Evolutionary conservation across 202 grass and related monocot species (phyloP), one percentile per base, ranked within the genome.

Genomic region (Elaeis oleifera): DNA sequence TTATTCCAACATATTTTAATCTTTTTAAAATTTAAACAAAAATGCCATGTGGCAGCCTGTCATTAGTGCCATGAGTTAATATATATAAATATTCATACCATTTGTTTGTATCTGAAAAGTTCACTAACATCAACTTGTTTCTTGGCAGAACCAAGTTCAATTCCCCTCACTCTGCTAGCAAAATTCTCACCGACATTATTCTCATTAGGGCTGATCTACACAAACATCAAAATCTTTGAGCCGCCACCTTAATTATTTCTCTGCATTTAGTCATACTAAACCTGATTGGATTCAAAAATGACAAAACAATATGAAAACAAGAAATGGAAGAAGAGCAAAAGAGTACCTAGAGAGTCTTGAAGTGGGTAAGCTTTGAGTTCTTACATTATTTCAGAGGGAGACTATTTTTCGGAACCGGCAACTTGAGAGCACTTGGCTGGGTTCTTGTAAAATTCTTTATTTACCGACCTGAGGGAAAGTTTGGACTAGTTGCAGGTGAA

Each of bases 211-310:
- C 88, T 97, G 28, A 97, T 92, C 67, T 97, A 88, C 50, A 97
- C 84, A 79, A 97, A 97, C 94, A 97, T 97, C 56, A 97, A 73
- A 25, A 82, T 92, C 64, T 97, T 97, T 24, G 88, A 97, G 50
- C 92, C 85, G 55, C 94, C 94, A 82, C 88, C 94, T 97, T 71
- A 57, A 84, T 78, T 50, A 61, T 11, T 72, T 65, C 55, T 49
- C 51, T 66, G 67, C 19, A 16, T 70, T 23, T 21, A 74, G 74
- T 65, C 63, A 24, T 5, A 49, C 18, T 2, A 44, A 44, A 44
- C 36, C 36, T 66, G 24, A 59, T 23, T 1, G 5, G 32, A 59
- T 27, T 49, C 67, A 64, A 29, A 53, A 68, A 22, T 13, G 29
- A 56, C 61, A 3, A 4, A 49, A 48, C 58, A 55, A 51, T 8